phyloP scores from a whole-genome alignment of 2,329 filamentous ascomycete genomes.

The Elsinoe australis region DNA sequence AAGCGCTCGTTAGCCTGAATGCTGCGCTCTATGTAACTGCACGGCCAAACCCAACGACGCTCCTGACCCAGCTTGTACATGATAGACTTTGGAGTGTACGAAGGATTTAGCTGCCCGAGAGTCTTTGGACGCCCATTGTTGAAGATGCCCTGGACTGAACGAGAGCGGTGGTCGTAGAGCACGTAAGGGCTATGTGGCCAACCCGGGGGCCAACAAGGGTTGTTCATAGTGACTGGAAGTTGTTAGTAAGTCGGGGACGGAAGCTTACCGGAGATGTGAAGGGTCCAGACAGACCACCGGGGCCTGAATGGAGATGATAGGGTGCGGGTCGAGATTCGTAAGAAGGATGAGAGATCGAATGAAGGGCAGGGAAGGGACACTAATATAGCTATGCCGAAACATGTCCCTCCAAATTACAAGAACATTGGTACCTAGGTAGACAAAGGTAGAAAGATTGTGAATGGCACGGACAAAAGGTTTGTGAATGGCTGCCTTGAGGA shows the following conservation, averaged over 20 bases:
- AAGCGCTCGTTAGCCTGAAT: too few species aligned
- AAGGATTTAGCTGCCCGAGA: too few species aligned
- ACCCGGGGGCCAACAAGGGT: neutral
- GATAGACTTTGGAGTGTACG: too few species aligned
- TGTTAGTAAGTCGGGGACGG: constrained; percentile 8
- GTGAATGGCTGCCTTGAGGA: neutral
- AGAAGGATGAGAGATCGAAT: neutral
- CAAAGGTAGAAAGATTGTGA: too few species aligned
- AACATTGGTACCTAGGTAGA: too few species aligned
- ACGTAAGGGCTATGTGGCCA: too few species aligned
- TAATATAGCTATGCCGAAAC: constrained; percentile 1
- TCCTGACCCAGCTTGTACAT: too few species aligned
- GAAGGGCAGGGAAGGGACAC: neutral
- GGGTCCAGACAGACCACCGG: constrained; percentile 4
- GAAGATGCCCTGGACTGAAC: too few species aligned
- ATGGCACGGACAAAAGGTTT: neutral
- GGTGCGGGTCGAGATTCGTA: neutral
- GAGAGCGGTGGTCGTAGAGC: too few species aligned
- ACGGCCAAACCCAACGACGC: too few species aligned
- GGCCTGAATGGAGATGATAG: neutral
- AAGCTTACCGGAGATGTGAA: neutral
- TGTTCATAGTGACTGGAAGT: constrained; percentile 1
- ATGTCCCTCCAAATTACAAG: neutral
- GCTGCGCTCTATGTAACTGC: too few species aligned
- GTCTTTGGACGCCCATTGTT: too few species aligned